phyloP scores from a whole-genome alignment of 2,329 filamentous ascomycete genomes.

The Torrubiellomyces zombiae region DNA sequence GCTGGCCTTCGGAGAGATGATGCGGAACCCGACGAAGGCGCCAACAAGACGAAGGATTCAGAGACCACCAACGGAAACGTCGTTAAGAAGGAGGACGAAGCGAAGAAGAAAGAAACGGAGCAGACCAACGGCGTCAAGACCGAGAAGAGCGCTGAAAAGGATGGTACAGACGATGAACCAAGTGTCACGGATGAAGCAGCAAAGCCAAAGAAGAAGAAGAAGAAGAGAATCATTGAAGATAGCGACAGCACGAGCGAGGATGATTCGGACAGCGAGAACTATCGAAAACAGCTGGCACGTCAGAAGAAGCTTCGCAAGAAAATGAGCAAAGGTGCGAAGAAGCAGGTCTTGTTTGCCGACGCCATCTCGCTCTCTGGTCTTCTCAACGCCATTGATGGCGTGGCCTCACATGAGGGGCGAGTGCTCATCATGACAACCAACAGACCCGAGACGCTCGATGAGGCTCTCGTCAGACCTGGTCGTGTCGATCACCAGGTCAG shows the following conservation, averaged over 20 bases:
- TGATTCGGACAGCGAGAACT: slow-evolving; percentile 7
- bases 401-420: slow-evolving; percentile 61
- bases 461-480: slow-evolving; percentile 57
- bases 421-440: slow-evolving; percentile 76
- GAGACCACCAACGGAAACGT: slow-evolving; percentile 1
- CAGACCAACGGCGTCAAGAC: slow-evolving; percentile 11
- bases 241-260: slow-evolving; percentile 12
- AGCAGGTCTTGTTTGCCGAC: slow-evolving; percentile 8
- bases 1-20: slow-evolving; percentile 36
- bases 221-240: slow-evolving; percentile 12
- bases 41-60: slow-evolving; percentile 4
- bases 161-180: slow-evolving; percentile 18
- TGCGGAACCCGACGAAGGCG: slow-evolving; percentile 13
- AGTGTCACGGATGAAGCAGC: slow-evolving; percentile 8
- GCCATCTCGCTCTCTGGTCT: slow-evolving; percentile 63
- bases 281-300: no score
- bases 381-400: slow-evolving; percentile 71
- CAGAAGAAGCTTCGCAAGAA: slow-evolving; percentile 6
- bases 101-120: slow-evolving; percentile 4
- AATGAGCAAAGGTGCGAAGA: slow-evolving; percentile 7
- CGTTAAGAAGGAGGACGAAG: slow-evolving; percentile 8
- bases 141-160: no score
- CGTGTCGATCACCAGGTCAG: slow-evolving; percentile 53
- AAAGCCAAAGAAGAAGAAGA: slow-evolving; percentile 6
- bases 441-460: slow-evolving; percentile 53